Conservation (phyloP, 2,329 filamentous ascomycete species). For the Beauveria sp. region DNA sequence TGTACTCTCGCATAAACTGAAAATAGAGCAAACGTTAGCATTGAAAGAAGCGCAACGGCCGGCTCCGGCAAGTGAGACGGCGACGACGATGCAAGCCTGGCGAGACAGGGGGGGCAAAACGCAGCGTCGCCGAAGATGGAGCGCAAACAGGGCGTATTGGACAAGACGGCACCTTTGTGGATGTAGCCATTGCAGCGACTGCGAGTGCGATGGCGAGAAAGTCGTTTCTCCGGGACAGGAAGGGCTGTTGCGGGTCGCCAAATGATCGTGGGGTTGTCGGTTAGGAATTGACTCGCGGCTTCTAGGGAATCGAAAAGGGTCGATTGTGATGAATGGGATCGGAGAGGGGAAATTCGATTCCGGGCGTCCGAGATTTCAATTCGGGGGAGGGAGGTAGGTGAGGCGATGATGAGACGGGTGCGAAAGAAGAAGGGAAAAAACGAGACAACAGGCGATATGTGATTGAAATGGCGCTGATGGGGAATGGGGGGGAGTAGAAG, state of each 20-base stretch:
- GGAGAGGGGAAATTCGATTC: not conserved
- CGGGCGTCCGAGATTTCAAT: not conserved
- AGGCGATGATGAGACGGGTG: not conserved
- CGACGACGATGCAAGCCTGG: too few species aligned
- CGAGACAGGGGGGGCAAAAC: not conserved
- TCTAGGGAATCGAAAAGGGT: not conserved
- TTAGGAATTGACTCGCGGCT: slow-evolving; percentile 7
- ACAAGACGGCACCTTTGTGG: slow-evolving; percentile 10
- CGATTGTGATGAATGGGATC: not conserved
- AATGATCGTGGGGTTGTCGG: slow-evolving; percentile 5
- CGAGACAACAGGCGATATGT: slow-evolving; percentile 1
- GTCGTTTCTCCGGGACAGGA: not conserved
- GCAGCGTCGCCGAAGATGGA: not conserved
- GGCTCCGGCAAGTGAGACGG: too few species aligned
- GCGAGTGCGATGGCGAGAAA: not conserved
- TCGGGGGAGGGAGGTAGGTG: not conserved
- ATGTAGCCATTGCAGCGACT: slow-evolving; percentile 12
- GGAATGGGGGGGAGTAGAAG: not conserved
- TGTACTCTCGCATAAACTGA: slow-evolving; percentile 85
- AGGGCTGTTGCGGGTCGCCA: slow-evolving; percentile 8
- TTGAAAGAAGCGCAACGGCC: not conserved
- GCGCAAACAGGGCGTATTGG: not conserved
- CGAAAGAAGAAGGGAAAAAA: not conserved
- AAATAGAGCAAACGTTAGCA: slow-evolving; percentile 2
- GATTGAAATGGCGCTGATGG: slow-evolving; percentile 4